These are phyloP conservation scores for Heterobasidion irregulare DNA, from an alignment of 1,284 basidiomycete genomes.

Conservation along the genomic window DNA sequence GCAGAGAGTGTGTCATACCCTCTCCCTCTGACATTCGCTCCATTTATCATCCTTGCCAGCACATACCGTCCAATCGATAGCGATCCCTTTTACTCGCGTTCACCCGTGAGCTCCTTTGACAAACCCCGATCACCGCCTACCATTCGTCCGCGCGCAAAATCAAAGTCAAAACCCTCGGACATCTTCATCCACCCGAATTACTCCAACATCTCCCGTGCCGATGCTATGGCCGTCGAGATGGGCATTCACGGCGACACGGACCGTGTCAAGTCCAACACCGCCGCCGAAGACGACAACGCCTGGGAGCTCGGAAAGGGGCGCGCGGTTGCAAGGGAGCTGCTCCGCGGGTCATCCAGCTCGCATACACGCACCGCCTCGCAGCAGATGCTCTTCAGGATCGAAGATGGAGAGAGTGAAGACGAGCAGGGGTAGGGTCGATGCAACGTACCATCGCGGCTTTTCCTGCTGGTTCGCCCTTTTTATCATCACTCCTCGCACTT, in stretches of 20 bases:
- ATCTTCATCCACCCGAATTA: slow-evolving; percentile 56
- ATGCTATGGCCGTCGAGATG: slow-evolving; percentile 45
- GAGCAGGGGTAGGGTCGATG: not conserved
- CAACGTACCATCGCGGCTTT: too few relatives aligned
- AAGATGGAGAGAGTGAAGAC: slow-evolving; percentile 10
- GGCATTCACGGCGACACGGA: slow-evolving; percentile 39
- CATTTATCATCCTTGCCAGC: slow-evolving; percentile 8
- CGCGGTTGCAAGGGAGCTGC: slow-evolving; percentile 24
- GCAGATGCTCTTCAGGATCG: slow-evolving; percentile 7
- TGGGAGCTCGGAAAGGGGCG: slow-evolving; percentile 30
- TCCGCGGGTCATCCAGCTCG: slow-evolving; percentile 6
- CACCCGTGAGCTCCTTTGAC: slow-evolving; percentile 6
- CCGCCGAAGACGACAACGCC: slow-evolving; percentile 20
- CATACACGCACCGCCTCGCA: slow-evolving; percentile 6
- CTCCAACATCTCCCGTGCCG: slow-evolving; percentile 56
- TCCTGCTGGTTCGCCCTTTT: too few relatives aligned
- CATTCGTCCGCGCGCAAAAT: slow-evolving; percentile 33
- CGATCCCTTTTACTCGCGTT: slow-evolving; percentile 26
- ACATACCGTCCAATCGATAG: slow-evolving; percentile 15
- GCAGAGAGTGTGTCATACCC: slow-evolving; percentile 11
- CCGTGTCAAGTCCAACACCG: slow-evolving; percentile 24
- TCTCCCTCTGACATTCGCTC: not conserved
- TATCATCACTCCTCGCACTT: too few relatives aligned
- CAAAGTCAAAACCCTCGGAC: slow-evolving; percentile 46
- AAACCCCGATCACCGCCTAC: slow-evolving; percentile 2